phyloP scores from a whole-genome alignment of 805 yeast genomes.

The Wickerhamomyces xylosicus region DNA sequence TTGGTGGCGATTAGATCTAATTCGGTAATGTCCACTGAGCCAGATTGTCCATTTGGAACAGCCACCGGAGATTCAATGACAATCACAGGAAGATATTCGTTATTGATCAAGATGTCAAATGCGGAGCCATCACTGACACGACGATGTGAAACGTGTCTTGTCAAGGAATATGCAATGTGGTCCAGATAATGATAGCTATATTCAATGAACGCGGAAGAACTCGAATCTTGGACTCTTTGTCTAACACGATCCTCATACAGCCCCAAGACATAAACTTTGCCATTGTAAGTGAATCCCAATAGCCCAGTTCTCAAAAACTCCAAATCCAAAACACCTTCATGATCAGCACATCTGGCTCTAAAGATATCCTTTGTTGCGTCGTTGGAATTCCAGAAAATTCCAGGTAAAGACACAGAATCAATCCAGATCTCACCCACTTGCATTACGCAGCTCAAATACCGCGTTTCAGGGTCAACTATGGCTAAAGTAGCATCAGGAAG shows the following conservation, averaged over 20 bases:
- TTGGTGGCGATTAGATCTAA: constrained; percentile 40
- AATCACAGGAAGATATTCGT: constrained; percentile 73
- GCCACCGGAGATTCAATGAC: constrained; percentile 68
- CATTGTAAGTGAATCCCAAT: constrained; percentile 79
- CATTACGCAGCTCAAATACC: constrained; percentile 57
- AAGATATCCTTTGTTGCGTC: constrained; percentile 65
- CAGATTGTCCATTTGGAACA: constrained; percentile 16
- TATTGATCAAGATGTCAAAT: constrained; percentile 68
- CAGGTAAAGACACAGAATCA: constrained; percentile 85
- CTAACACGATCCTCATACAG: constrained; percentile 85
- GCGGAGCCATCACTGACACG: constrained; percentile 85
- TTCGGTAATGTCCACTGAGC: constrained; percentile 24
- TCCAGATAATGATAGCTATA: constrained; percentile 72
- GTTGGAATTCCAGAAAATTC: constrained; percentile 73
- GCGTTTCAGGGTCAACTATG: constrained; percentile 88
- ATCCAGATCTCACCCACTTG: constrained; percentile 97
- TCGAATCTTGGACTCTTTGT: constrained; percentile 42
- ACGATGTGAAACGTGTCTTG: constrained; percentile 53
- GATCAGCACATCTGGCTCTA: constrained; percentile 72
- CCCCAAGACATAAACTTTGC: constrained; percentile 82
- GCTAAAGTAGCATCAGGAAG: constrained; percentile 91
- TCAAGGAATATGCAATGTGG: constrained; percentile 77
- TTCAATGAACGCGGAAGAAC: constrained; percentile 8
- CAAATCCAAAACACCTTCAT: constrained; percentile 57
- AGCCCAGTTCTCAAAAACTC: constrained; percentile 86